Evolutionary conservation across 176 grass and related monocot genomes (phyloP), one percentile per base, ranked within the genome.

Genomic region (Juncus effusus): DNA sequence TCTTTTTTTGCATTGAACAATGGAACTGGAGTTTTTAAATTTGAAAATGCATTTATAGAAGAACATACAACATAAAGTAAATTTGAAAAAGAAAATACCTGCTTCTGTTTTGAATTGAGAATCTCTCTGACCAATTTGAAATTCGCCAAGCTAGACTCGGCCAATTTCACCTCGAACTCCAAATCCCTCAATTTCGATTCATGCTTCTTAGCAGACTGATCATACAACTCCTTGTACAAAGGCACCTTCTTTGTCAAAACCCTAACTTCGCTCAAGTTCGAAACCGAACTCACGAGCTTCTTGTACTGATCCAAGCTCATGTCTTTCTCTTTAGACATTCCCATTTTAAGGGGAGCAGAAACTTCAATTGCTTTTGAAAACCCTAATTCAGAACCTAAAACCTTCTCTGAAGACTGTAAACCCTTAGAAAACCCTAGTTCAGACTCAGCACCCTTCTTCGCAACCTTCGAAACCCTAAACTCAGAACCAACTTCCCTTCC

Each of bases 81-180:
- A 44, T 71, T 52, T 15, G 8, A 70, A 11, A 4, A 10, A 71
- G 58, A 16, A 40, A 19, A 41, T 13, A 71, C 68, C 68, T 71
- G 44, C 44, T 47, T 55, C 4, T 16, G 38, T 59, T 59, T 59
- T 44, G 68, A 71, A 51, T 28, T 7, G 2, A 59, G 8, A 71
- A 71, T 59, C n/a, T 45, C 54, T 59, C 54, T 10, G 15, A 59
- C 36, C 68, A 71, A 42, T 42, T 71, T 71, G 53, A 58, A 59
- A 59, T 71, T 71, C 3, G 50, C 8, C 7, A 59, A 28, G 6
- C 13, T 42, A 14, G 14, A 40, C 54, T 71, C 68, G 54, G 68
- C 68, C 68, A 71, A 71, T 71, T 71, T 71, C 7, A 71, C 68
- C 68, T 71, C 68, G 42, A 59, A 71, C 54, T 71, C 68, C 68